Base-by-base conservation (phyloP, 1,284 basidiomycete species). In the Fomitopsis palustris region DNA sequence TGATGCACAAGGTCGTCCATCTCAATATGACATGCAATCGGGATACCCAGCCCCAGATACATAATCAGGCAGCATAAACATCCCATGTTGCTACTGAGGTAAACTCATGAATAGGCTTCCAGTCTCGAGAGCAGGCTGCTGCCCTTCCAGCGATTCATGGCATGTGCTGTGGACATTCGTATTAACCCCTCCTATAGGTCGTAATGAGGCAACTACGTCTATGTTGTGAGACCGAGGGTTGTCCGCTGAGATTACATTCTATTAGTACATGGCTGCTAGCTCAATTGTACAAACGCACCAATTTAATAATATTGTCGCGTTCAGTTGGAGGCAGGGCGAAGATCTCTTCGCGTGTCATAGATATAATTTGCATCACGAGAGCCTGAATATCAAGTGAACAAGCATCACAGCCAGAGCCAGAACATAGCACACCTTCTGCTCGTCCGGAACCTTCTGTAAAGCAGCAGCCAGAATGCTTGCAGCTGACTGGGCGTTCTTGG, bases 261-360 rank as follows among this genome's bases (percentile, higher is more conserved):
- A 54, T 25, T 49, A 51, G 41, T 16, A 56, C 17, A 52, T 31
- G 9, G 12, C 17, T 9, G 39, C 47, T 31, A 67, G 54, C 38
- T 17, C 19, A 39, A 27, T 41, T 31, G 42, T n/a, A 7, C 6
- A 23, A 35, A 21, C 83, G 61, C 51, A 89, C 88, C 67, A 90
- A 74, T 70, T 90, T 87, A 59, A 89, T 80, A 64, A 87, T 84
- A 55, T 81, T 86, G 38, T 82, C 76, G 29, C 87, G 76, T 63
- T 90, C 87, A 2, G 77, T 70, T 1, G 83, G 82, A 4, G 86
- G 82, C 29, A 90, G 72, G 65, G 75, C 74, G 58, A 82, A 80
- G 56, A 90, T 82, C 67, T 90, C 85, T 53, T 90, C 88, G 3
- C 84, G 82, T 0, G 85, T 85, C 86, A 90, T 87, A 17, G 81